Evolutionary conservation across 2,329 filamentous ascomycete species (phyloP).

Genomic region (Cladophialophora chaetospira): DNA sequence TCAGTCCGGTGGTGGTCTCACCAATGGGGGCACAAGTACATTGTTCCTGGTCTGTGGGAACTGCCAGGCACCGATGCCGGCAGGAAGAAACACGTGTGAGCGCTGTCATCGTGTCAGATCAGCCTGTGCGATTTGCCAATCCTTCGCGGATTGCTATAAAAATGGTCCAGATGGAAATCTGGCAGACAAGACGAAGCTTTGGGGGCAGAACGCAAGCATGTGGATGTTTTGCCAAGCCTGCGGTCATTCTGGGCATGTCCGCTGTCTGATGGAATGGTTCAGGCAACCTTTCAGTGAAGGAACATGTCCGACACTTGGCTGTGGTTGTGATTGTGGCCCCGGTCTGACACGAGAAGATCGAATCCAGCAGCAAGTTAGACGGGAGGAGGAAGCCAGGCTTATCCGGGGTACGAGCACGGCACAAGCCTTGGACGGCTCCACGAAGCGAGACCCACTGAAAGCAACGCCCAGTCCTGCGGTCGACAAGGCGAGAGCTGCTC

Average conservation of each 20-base stretch:
- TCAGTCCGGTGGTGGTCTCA: constrained; percentile 16
- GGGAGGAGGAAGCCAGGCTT: constrained; percentile 28
- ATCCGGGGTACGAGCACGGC: constrained; percentile 37
- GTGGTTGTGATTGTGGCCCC: constrained; percentile 60
- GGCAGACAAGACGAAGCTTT: not conserved
- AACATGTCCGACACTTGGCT: constrained; percentile 61
- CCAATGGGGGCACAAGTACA: constrained; percentile 16
- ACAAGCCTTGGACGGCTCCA: constrained; percentile 39
- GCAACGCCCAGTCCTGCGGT: constrained; percentile 50
- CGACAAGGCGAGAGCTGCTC: constrained; percentile 48
- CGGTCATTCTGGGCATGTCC: constrained; percentile 61
- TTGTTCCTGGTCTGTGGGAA: constrained; percentile 23
- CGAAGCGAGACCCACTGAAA: constrained; percentile 49
- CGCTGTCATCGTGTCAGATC: constrained; percentile 23
- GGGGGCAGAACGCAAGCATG: constrained; percentile 35
- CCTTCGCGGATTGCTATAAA: constrained; percentile 2
- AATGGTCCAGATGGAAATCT: not conserved
- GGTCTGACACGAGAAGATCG: constrained; percentile 49
- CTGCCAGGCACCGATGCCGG: constrained; percentile 25
- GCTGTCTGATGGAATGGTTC: constrained; percentile 61
- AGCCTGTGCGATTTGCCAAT: constrained; percentile 57
- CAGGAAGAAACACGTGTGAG: constrained; percentile 24
- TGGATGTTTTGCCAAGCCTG: constrained; percentile 63
- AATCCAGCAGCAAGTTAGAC: constrained; percentile 40
- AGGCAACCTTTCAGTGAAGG: constrained; percentile 53